Evolutionary conservation across 1,139 yeast species (phyloP), one percentile per base, ranked within the genome.

Genomic region (Pichia sp.): DNA sequence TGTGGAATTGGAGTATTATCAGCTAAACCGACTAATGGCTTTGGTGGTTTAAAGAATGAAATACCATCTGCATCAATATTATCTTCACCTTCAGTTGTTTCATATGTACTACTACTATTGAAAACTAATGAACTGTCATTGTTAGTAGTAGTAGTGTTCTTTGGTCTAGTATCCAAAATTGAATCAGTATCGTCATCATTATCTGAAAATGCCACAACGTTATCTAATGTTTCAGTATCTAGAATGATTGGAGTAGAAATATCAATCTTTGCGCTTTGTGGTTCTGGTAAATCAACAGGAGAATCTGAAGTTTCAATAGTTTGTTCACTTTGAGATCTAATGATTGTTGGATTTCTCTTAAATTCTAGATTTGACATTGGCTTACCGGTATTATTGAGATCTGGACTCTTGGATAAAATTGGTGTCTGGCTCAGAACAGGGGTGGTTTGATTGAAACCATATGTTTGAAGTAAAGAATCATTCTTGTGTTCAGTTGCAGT

Each of bases 361-460:
- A 27, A 35, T 4, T 19, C 36, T 19, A 42, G 41, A 28, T 33
- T 46, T 10, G 21, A 21, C 10, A 14, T 30, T 34, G 45, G 52
- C 2, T 38, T 22, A 11, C 47, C 46, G 14, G 32, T 36, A 4
- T 55, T 52, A 9, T 53, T 45, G 7, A 59, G 45, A 3, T 37
- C 18, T 4, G 51, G 51, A 28, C 50, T 46, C 19, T 21, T 21
- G 12, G 49, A 32, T 2, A 58, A 35, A 12, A 54, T 50, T 4
- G 55, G 55, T 11, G 51, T 51, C 34, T 47, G 44, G 22, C 45
- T 45, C 27, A 48, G n/a, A 37, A 45, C 52, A 6, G 53, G 52
- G 3, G 52, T 34, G 11, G 47, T 40, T 12, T 49, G 47, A 31
- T 50, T 45, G 42, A 61, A 58, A 2, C 65, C 65, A 37, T 59